Base-by-base conservation (phyloP, 306 rosid species). In the Vigna unguiculata region DNA sequence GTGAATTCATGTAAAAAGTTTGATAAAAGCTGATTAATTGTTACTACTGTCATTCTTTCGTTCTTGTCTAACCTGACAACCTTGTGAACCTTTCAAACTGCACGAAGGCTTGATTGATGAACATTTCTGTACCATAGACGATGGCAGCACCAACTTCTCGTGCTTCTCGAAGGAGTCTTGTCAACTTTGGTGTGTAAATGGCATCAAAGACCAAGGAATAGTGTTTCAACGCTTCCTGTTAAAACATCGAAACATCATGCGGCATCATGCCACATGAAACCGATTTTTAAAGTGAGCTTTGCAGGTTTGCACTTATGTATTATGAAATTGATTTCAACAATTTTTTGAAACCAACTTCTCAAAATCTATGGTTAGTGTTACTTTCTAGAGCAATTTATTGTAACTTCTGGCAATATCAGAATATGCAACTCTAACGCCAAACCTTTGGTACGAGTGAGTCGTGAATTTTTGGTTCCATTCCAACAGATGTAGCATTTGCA, bases 191-290 rank as follows among this genome's bases (percentile, higher is more conserved):
- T 5, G 91, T 88, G 81, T 85, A 87, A 71, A 91, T 68, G 40
- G 91, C 96, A 82, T 87, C 93, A 60, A 88, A 88, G 57, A 87
- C 96, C 80, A 91, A 70, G n/a, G 83, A 84, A 46, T 88, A 88
- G 83, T 81, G 82, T 69, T 80, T 81, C 70, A 91, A 76, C 52
- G 91, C 89, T 62, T 88, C 72, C 93, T 91, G 86, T 51, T 24
- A 63, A 47, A 43, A 36, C 61, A 71, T 20, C 3, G 1, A 55
- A 72, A 13, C 66, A 71, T n/a, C n/a, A n/a, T n/a, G n/a, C n/a
- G n/a, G n/a, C n/a, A n/a, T n/a, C n/a, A n/a, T n/a, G n/a, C n/a
- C n/a, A n/a, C n/a, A n/a, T n/a, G n/a, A n/a, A n/a, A n/a, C n/a
- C n/a, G n/a, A n/a, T n/a, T n/a, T n/a, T n/a, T n/a, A n/a, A n/a